Evolutionary conservation across 345 rosid species (phyloP), one percentile per base, ranked within the genome.

Genomic region (Stellera chamaejasme): DNA sequence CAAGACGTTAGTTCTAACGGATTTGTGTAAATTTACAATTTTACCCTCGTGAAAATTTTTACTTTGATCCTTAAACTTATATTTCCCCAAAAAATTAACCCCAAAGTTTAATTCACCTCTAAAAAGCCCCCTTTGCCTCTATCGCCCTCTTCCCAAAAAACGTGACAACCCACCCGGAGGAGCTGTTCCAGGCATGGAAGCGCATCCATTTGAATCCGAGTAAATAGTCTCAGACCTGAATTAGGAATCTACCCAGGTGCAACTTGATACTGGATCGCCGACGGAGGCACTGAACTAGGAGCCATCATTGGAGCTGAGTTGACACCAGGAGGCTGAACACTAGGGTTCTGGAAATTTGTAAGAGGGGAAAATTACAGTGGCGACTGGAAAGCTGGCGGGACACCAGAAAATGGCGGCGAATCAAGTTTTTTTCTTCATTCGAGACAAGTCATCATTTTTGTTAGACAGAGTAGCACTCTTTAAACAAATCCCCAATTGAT

Each of bases 91-190:
- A n/a, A n/a, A n/a, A n/a, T n/a, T n/a, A n/a, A n/a, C n/a, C n/a
- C n/a, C n/a, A n/a, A n/a, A n/a, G n/a, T n/a, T n/a, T n/a, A n/a
- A n/a, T n/a, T n/a, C n/a, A n/a, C n/a, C n/a, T n/a, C n/a, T n/a
- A n/a, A n/a, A n/a, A n/a, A n/a, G n/a, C n/a, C n/a, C n/a, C n/a
- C n/a, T n/a, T n/a, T n/a, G n/a, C n/a, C n/a, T n/a, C n/a, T n/a
- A n/a, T n/a, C n/a, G n/a, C n/a, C n/a, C n/a, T n/a, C n/a, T n/a
- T n/a, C n/a, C n/a, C n/a, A 48, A 46, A 59, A 61, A 55, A 65
- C 48, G 55, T 68, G 73, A 67, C 59, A 72, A 88, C 98, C 98
- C 96, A 91, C 98, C 98, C 39, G 87, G 88, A 69, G 77, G 80
- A 63, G 56, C 47, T 28, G 58, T 64, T 43, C 72, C 76, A 36